Evolutionary conservation across 2,329 filamentous ascomycete genomes (phyloP).

Genomic region (Paecilomyces variotii): DNA sequence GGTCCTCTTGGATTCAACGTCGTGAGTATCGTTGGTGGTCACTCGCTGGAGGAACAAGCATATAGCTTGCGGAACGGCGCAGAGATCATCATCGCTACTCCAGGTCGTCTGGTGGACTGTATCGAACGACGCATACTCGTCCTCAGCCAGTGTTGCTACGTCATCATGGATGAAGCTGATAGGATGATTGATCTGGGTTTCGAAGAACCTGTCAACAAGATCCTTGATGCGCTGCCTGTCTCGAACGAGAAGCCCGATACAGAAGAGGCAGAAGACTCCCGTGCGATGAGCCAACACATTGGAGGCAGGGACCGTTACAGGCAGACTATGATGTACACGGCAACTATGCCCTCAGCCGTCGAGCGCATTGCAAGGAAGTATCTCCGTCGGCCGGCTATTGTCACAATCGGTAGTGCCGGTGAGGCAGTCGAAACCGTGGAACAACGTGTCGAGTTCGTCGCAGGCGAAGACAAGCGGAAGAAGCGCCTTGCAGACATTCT

Average conservation of each 20-base stretch:
- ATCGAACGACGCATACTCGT: conserved; percentile 89
- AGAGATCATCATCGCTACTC: conserved; percentile 97
- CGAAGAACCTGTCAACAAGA: conserved; percentile 95
- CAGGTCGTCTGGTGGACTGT: conserved; percentile 92
- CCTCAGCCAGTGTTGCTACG: conserved; percentile 91
- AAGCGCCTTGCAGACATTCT: conserved; percentile 91
- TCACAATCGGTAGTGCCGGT: conserved; percentile 87
- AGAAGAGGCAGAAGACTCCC: conserved; percentile 79
- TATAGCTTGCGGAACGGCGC: conserved; percentile 85
- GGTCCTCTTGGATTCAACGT: conserved; percentile 84
- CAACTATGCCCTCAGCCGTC: conserved; percentile 88
- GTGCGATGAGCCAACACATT: conserved; percentile 74
- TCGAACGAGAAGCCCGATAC: conserved; percentile 91
- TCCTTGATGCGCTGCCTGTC: conserved; percentile 86
- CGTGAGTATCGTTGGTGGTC: conserved; percentile 96
- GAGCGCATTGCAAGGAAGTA: conserved; percentile 98
- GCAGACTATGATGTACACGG: conserved; percentile 99
- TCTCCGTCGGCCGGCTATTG: conserved; percentile 81
- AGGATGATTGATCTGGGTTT: conserved; percentile 99
- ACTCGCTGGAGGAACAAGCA: conserved; percentile 87
- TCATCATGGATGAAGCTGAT: conserved; percentile 99
- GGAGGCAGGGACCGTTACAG: conserved; percentile 72
- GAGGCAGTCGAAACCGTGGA: conserved; percentile 97
- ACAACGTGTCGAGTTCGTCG: conserved; percentile 86
- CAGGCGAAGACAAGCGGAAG: conserved; percentile 92